Percentiles rank a stretch among this genome's conserved stretches.
These are phyloP conservation scores for Fraxinus quadrangulata DNA, from an alignment of 257 asterid species.

Conservation along the genomic window DNA sequence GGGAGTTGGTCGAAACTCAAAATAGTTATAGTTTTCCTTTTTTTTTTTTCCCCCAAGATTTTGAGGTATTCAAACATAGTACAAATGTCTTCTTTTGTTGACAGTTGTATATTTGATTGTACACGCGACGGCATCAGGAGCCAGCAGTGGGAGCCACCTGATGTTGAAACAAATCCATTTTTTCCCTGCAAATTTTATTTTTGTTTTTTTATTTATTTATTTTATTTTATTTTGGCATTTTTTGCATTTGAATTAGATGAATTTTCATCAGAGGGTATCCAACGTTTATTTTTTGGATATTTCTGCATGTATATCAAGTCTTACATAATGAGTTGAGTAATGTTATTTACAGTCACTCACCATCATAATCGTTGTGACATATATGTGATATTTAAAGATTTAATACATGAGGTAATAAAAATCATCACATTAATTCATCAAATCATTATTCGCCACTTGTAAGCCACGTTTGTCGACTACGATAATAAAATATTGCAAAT, in stretches of 20 bases:
- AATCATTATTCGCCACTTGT: too few relatives aligned
- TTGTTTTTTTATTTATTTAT: too few relatives aligned
- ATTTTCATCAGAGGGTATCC: neutral
- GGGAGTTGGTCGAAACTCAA: constrained; percentile 24
- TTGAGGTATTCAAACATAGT: neutral
- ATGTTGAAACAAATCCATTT: constrained; percentile 16
- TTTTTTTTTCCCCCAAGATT: neutral
- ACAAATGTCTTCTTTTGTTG: constrained; percentile 54
- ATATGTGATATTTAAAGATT: too few relatives aligned
- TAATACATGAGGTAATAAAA: too few relatives aligned
- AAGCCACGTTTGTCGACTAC: too few relatives aligned
- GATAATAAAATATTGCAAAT: too few relatives aligned
- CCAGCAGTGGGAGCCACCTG: constrained; percentile 30
- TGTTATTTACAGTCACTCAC: too few relatives aligned
- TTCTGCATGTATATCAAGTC: too few relatives aligned
- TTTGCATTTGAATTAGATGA: neutral
- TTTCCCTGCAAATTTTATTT: neutral
- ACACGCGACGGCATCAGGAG: constrained; percentile 62
- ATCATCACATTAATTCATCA: too few relatives aligned
- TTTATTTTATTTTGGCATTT: constrained; percentile 25
- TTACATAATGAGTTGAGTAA: too few relatives aligned
- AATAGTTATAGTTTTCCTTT: neutral
- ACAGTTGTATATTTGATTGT: constrained; percentile 47
- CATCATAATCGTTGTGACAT: too few relatives aligned
- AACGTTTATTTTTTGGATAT: neutral